phyloP scores from a whole-genome alignment of 179 eudicot species.

The Carnegiea gigantea region DNA sequence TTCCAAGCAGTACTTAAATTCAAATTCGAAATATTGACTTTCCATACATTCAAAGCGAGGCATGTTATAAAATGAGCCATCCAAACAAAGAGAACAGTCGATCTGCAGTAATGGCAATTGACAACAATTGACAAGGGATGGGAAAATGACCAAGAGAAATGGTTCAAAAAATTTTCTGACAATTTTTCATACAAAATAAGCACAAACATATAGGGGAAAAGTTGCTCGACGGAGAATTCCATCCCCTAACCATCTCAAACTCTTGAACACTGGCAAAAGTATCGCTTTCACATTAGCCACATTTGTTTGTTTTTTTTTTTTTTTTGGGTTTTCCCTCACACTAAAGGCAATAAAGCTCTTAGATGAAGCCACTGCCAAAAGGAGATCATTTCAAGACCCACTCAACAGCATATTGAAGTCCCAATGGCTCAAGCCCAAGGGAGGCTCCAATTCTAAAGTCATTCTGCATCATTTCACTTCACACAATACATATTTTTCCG shows the following conservation, averaged over 20 bases:
- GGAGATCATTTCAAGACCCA: conserved; percentile 22
- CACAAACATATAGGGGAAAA: conserved; percentile 17
- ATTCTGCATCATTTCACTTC: conserved; percentile 39
- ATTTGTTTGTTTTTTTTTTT: conserved; percentile 1
- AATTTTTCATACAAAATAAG: conserved; percentile 21
- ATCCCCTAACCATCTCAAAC: conserved; percentile 12
- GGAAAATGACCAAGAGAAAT: neutral
- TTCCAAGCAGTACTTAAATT: too few species aligned
- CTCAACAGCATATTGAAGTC: conserved; percentile 18
- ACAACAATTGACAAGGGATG: too few species aligned
- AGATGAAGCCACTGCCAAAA: conserved; percentile 20
- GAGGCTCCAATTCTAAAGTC: conserved; percentile 22
- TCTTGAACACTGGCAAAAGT: neutral
- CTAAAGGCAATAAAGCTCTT: conserved; percentile 11
- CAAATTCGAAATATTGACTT: too few species aligned
- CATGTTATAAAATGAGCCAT: neutral
- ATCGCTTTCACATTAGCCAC: conserved; percentile 6
- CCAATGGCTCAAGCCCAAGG: conserved; percentile 8
- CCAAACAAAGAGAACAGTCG: neutral
- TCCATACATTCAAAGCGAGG: too few species aligned
- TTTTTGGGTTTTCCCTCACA: neutral
- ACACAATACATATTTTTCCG: conserved; percentile 30
- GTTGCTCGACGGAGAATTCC: conserved; percentile 4
- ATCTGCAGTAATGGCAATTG: neutral
- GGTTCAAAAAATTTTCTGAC: conserved; percentile 16